Base-by-base conservation (phyloP, 495 filamentous ascomycete species). In the Penicillium roqueforti region DNA sequence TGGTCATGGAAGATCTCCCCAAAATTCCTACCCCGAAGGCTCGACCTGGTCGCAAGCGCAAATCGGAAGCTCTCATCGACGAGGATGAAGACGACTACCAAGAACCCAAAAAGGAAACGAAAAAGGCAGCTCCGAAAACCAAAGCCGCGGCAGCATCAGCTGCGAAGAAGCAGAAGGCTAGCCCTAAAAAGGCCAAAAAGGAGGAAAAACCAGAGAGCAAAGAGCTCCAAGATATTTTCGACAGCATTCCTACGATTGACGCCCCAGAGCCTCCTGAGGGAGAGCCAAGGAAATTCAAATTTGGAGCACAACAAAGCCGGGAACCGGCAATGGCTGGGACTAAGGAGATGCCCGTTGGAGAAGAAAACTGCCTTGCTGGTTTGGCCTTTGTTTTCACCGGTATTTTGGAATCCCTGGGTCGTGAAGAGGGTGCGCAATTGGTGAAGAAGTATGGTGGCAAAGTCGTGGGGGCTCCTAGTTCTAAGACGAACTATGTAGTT, bases 311-410 rank as follows among this genome's bases (percentile, higher is more conserved):
- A 79, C 70, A 72, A 74, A 53, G 80, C 67, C 44, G 70, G 40
- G 79, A 85, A 5, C 82, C 87, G 36, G 83, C 80, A 28, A 79
- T 78, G 41, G 76, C 82, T 32, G 86, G 80, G 20, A 74, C 79
- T 13, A 81, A 76, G 51, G 89, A 91, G n/a, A 71, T 93, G 47
- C 93, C 93, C 10, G 77, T 79, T 25, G 93, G 93, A 7, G 86
- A 83, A 47, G 88, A 93, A 14, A 92, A 97, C 59, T 99, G 93
- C 66, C 79, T 99, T 45, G 84, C 88, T 39, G 95, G 93, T n/a
- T 74, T 97, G 53, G 84, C 84, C 0, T 99, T 99, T 61, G 93
- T 99, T n/a, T 99, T 99, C 56, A 97, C 93, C 13, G 93, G 93
- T 20, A 73, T 96, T 18, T 76, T 96, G 28, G 80, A 88, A 34